Base-by-base conservation (phyloP, 495 filamentous ascomycete genomes). In the Chaetomium cochliodes region DNA sequence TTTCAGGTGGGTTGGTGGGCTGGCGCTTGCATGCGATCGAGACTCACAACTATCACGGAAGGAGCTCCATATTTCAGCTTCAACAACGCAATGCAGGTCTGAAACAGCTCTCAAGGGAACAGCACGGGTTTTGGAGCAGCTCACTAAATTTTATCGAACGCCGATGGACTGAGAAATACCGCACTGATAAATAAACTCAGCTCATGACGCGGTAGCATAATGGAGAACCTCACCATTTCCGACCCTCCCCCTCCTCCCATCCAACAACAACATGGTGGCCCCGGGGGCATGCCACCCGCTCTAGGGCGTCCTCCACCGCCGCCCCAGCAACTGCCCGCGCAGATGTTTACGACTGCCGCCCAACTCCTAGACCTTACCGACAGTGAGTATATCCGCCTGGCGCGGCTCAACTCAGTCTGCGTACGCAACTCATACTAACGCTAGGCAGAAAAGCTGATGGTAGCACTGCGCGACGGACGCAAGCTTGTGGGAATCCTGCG, bases 341-440 rank as follows among this genome's bases (percentile, higher is more conserved):
- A 98, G 81, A 97, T 98, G 92, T 98, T 98, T 80, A 97, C 96
- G 18, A 98, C 94, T 4, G 93, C 94, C 50, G 92, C 94, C 57
- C 93, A 97, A 76, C 79, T 98, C 50, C 77, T 98, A 44, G 94
- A 98, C 76, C 82, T 98, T 69, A 97, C 94, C 66, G 94, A 98
- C 79, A 98, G 93, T 98, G 84, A 81, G 90, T 2, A 28, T 9
- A 28, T 52, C 54, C 20, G 12, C 37, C 53, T 15, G 41, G 55
- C 28, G 12, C 13, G 5, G 0, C 57, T 1, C 37, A 2, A 22
- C 53, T 16, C 6, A 25, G 16, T 6, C 28, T 30, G 18, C 44
- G 47, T 7, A 20, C n/a, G 44, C 26, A 52, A 3, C 33, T 9
- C 41, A 37, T 2, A 66, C 66, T 67, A 63, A 69, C 57, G 25